These are phyloP conservation scores for Peltaster fructicola DNA, from an alignment of 2,329 filamentous ascomycete genomes.

Conservation along the genomic window DNA sequence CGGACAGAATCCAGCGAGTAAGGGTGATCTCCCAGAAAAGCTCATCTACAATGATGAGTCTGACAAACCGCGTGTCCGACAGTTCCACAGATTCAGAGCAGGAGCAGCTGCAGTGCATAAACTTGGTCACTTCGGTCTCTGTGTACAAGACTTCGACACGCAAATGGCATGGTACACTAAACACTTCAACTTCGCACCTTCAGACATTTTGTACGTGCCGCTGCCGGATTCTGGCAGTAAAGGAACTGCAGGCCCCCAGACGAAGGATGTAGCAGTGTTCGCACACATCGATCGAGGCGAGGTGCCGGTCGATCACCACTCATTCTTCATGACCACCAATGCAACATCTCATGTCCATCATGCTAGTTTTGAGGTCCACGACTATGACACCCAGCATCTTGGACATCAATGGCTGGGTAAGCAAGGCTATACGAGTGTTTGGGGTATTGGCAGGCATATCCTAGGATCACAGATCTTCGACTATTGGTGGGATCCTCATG, in stretches of 20 bases:
- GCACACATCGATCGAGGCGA: conserved; percentile 36
- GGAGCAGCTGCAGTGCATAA: conserved; percentile 33
- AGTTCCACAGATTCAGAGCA: conserved; percentile 26
- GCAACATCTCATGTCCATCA: conserved; percentile 41
- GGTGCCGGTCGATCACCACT: conserved; percentile 36
- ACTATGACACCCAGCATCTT: conserved; percentile 52
- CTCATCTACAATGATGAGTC: conserved; percentile 20
- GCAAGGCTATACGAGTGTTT: conserved; percentile 46
- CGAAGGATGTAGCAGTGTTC: conserved; percentile 22
- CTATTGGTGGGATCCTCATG: conserved; percentile 38
- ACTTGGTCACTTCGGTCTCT: conserved; percentile 31
- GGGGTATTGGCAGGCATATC: conserved; percentile 55
- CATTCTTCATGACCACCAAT: conserved; percentile 31
- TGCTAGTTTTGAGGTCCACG: conserved; percentile 50
- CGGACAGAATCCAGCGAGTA: conserved; percentile 17
- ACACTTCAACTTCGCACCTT: conserved; percentile 30
- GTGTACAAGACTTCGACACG: conserved; percentile 18
- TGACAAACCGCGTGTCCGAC: conserved; percentile 21
- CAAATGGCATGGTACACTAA: conserved; percentile 22
- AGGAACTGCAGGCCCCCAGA: conserved; percentile 4
- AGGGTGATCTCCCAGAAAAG: conserved; percentile 14
- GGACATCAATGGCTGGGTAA: conserved; percentile 51
- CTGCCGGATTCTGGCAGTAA: conserved; percentile 4
- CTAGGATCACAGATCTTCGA: conserved; percentile 56
- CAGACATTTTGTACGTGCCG: conserved; percentile 22